A percentile compares a stretch with the other conserved stretches of the same genome.
Conservation (phyloP, 345 rosid genomes). For the Gossypium longicalyx region DNA sequence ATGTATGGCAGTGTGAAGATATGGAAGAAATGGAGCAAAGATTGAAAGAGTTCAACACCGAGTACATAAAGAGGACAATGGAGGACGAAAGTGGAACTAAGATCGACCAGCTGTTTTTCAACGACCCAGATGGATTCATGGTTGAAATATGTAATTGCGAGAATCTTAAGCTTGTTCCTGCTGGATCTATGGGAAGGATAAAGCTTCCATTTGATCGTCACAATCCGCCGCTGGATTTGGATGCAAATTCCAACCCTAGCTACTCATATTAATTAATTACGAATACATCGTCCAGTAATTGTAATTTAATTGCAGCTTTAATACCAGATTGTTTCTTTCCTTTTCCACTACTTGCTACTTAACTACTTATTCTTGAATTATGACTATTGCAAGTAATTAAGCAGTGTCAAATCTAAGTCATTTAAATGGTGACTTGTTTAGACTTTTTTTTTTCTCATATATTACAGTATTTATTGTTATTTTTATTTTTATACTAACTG, state of each 20-base stretch:
- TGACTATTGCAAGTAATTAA: too few species aligned
- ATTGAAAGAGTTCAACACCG: constrained; percentile 36
- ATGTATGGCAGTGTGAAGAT: constrained; percentile 39
- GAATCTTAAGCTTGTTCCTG: constrained; percentile 15
- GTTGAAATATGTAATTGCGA: constrained; percentile 2
- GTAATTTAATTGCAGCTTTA: neutral
- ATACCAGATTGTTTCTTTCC: too few species aligned
- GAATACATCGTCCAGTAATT: neutral
- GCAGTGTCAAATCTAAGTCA: too few species aligned
- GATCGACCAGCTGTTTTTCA: constrained; percentile 62
- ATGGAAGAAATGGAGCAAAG: constrained; percentile 45
- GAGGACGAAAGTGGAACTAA: constrained; percentile 34
- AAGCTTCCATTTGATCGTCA: constrained; percentile 11
- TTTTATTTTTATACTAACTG: too few species aligned
- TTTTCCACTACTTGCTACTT: too few species aligned
- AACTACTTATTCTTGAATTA: too few species aligned
- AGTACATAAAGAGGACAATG: constrained; percentile 51
- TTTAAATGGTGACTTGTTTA: too few species aligned
- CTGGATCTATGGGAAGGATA: constrained; percentile 9
- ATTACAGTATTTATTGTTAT: too few species aligned
- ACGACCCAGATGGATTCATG: constrained; percentile 44
- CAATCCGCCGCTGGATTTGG: constrained; percentile 14
- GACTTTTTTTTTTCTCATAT: too few species aligned
- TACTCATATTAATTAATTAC: neutral
- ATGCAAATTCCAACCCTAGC: neutral